Percentiles rank a stretch among this genome's conserved stretches.
phyloP scores from a whole-genome alignment of 2,329 filamentous ascomycete species.

The Cadophora sp. region DNA sequence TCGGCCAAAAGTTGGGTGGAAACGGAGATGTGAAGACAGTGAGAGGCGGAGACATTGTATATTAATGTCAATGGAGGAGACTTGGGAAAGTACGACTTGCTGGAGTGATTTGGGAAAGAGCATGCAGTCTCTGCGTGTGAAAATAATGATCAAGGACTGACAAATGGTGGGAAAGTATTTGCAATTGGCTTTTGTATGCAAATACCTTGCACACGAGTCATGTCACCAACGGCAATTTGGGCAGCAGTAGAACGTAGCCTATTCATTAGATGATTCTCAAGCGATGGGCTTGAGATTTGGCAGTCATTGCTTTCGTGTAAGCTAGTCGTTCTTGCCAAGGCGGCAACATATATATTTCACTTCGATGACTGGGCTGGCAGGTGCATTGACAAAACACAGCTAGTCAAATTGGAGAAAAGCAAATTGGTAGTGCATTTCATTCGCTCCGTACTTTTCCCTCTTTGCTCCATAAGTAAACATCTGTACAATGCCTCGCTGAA shows the following conservation, averaged over 20 bases:
- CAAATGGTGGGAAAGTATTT: no score
- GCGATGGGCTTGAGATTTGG: background rate
- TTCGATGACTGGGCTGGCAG: no score
- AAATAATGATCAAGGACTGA: no score
- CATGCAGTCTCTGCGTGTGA: background rate
- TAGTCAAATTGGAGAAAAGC: background rate
- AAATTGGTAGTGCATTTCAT: background rate
- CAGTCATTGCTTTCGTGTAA: background rate
- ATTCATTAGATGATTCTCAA: background rate
- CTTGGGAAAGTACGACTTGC: background rate
- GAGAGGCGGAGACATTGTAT: background rate
- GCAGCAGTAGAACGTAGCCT: no score
- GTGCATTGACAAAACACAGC: background rate
- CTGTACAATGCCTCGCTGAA: conserved; percentile 16
- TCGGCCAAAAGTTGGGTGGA: background rate
- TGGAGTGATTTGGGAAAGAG: background rate
- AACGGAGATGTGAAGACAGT: background rate
- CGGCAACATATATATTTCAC: no score
- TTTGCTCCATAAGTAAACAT: background rate
- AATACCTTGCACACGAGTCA: no score
- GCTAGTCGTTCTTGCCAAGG: background rate
- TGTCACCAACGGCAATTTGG: no score
- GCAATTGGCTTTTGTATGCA: no score
- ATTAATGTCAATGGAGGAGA: background rate
- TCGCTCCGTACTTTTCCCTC: background rate